Evolutionary conservation across 352 stramenopile genomes (phyloP).

Genomic region (Pythium rhizo-oryzae): DNA sequence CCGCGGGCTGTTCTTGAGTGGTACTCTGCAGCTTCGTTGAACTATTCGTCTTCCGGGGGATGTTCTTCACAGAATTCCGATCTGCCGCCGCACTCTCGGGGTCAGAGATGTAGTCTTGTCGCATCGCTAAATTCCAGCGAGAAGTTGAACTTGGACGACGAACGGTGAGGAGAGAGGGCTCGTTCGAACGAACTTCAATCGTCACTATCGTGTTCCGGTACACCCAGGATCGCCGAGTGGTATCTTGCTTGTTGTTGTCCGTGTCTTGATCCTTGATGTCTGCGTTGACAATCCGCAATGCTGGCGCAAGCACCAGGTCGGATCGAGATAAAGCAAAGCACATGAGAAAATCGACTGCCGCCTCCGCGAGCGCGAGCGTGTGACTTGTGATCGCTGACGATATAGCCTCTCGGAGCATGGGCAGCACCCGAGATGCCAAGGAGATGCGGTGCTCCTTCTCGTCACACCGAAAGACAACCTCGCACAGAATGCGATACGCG

Average conservation of each 20-base stretch:
- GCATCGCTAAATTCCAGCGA: conserved; percentile 27
- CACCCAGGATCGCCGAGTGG: conserved; percentile 25
- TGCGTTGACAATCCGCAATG: conserved; percentile 22
- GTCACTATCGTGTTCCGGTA: conserved; percentile 30
- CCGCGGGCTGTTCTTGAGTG: not conserved
- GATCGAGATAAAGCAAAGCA: conserved; percentile 69
- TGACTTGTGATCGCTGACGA: conserved; percentile 38
- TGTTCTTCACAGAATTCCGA: not conserved
- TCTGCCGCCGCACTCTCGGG: not conserved
- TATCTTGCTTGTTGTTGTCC: conserved; percentile 18
- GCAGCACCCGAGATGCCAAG: conserved; percentile 55
- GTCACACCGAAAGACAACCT: conserved; percentile 56
- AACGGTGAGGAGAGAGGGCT: conserved; percentile 23
- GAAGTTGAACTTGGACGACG: conserved; percentile 31
- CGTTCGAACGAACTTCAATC: conserved; percentile 19
- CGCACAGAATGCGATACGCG: conserved; percentile 65
- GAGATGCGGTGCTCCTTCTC: conserved; percentile 39
- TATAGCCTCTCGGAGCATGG: conserved; percentile 47
- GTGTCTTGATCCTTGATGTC: conserved; percentile 1
- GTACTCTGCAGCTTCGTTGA: not conserved
- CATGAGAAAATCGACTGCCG: conserved; percentile 81
- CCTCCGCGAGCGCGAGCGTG: conserved; percentile 46
- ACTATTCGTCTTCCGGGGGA: not conserved
- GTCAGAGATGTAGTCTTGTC: conserved; percentile 12
- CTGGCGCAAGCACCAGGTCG: conserved; percentile 37